Percentiles rank a stretch among this genome's conserved stretches.
Evolutionary conservation across 345 rosid genomes (phyloP).

Genomic region (Euphorbia tirucalli): DNA sequence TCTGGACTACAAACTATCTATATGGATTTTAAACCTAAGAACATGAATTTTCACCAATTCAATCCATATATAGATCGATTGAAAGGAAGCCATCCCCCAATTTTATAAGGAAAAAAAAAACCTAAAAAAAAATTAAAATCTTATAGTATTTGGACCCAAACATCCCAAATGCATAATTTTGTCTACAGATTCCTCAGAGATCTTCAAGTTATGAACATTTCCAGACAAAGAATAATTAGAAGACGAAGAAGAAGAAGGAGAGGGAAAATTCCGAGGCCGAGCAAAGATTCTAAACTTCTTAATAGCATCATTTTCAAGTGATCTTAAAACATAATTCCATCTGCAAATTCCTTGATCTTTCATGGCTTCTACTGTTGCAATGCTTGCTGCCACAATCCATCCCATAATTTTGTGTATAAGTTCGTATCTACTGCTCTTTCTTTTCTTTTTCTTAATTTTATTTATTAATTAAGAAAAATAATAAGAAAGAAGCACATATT

Average conservation of each 20-base stretch:
- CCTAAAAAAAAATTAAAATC: constrained; percentile 14
- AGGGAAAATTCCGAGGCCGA: too few species aligned
- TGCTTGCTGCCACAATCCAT: constrained; percentile 56
- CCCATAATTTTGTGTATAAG: constrained; percentile 28
- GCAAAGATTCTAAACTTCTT: constrained; percentile 24
- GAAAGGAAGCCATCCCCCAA: too few species aligned
- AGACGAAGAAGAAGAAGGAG: constrained; percentile 12
- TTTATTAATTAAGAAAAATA: neutral
- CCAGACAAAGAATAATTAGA: neutral
- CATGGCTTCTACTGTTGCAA: constrained; percentile 63
- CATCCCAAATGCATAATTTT: constrained; percentile 16
- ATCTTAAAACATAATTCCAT: constrained; percentile 59
- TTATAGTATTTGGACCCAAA: constrained; percentile 23
- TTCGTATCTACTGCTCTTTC: too few species aligned
- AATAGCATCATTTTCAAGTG: constrained; percentile 40
- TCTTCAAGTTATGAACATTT: constrained; percentile 18
- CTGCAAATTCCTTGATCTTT: constrained; percentile 69
- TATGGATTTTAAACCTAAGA: too few species aligned
- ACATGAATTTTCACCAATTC: too few species aligned
- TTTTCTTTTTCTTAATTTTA: too few species aligned
- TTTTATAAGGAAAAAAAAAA: too few species aligned
- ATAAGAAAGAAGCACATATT: neutral
- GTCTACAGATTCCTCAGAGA: neutral
- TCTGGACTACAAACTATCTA: too few species aligned
- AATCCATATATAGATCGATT: too few species aligned